Conservation (phyloP, 352 stramenopile species). For the Phytophthora pinifolia region DNA sequence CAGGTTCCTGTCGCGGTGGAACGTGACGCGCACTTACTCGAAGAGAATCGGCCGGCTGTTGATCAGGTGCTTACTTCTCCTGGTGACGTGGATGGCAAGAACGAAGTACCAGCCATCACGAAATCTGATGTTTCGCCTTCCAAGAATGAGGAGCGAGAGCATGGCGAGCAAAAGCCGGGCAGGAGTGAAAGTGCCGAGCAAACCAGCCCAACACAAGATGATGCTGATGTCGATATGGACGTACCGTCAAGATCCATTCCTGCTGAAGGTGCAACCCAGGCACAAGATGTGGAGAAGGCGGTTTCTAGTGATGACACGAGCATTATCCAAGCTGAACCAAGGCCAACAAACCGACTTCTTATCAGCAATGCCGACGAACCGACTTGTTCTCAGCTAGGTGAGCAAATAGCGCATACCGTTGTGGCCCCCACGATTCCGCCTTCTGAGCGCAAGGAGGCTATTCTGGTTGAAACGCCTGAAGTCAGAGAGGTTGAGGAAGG, state of each 20-base stretch:
- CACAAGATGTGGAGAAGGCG: slow-evolving; percentile 13
- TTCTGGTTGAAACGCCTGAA: neutral
- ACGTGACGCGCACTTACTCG: neutral
- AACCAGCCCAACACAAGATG: neutral
- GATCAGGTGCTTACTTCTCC: neutral
- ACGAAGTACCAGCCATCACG: neutral
- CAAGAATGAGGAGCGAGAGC: neutral
- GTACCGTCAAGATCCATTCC: neutral
- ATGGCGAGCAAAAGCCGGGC: neutral
- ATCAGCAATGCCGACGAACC: neutral
- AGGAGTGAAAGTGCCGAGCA: neutral
- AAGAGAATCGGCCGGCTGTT: slow-evolving; percentile 1
- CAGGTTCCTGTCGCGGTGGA: slow-evolving; percentile 1
- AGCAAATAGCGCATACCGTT: neutral
- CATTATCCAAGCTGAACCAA: neutral
- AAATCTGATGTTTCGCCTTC: neutral
- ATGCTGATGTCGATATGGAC: slow-evolving; percentile 19
- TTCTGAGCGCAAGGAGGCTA: slow-evolving; percentile 4
- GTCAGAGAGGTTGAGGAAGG: slow-evolving; percentile 29
- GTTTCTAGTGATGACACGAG: neutral
- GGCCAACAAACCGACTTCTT: neutral
- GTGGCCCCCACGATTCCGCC: neutral
- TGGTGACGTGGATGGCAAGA: slow-evolving; percentile 1
- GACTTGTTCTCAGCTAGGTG: neutral
- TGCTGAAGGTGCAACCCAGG: neutral